phyloP scores from a whole-genome alignment of 805 yeast genomes.

The Candida nemodendra region DNA sequence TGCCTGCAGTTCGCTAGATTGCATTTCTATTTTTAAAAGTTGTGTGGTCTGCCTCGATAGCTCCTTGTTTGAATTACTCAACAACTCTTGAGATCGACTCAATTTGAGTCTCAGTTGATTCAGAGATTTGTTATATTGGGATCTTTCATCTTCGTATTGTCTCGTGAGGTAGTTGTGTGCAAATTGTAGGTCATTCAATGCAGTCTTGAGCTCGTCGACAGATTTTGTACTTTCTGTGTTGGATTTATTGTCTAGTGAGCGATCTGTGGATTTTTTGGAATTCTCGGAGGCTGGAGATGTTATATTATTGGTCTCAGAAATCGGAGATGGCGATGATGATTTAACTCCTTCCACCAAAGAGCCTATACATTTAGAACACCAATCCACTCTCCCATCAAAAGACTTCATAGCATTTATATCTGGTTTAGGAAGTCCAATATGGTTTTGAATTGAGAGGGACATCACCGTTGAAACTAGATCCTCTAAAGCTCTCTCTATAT shows the following conservation, averaged over 20 bases:
- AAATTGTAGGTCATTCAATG: slow-evolving; percentile 65
- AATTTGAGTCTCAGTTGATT: slow-evolving; percentile 54
- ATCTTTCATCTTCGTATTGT: slow-evolving; percentile 66
- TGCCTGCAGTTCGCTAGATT: slow-evolving; percentile 32
- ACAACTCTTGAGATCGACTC: slow-evolving; percentile 49
- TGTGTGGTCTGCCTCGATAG: slow-evolving; percentile 38
- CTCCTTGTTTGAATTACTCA: slow-evolving; percentile 38
- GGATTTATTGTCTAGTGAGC: too few species aligned
- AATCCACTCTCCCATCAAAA: slow-evolving; percentile 26
- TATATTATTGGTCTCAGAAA: neutral
- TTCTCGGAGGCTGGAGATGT: slow-evolving; percentile 5
- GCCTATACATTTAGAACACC: slow-evolving; percentile 31
- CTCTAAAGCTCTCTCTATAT: slow-evolving; percentile 37
- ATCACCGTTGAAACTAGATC: slow-evolving; percentile 46
- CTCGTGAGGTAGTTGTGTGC: slow-evolving; percentile 68
- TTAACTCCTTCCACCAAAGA: slow-evolving; percentile 19
- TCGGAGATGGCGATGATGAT: slow-evolving; percentile 3
- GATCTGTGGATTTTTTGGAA: neutral
- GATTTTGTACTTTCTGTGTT: slow-evolving; percentile 5
- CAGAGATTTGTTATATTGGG: slow-evolving; percentile 50
- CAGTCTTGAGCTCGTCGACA: slow-evolving; percentile 38
- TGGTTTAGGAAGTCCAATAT: slow-evolving; percentile 39
- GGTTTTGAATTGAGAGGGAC: slow-evolving; percentile 43
- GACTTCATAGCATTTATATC: slow-evolving; percentile 20
- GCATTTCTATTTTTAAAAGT: slow-evolving; percentile 35